Percentiles rank a stretch among this genome's conserved stretches.
Evolutionary conservation across 2,329 filamentous ascomycete species (phyloP).

Genomic region (Phialocephala subalpina): DNA sequence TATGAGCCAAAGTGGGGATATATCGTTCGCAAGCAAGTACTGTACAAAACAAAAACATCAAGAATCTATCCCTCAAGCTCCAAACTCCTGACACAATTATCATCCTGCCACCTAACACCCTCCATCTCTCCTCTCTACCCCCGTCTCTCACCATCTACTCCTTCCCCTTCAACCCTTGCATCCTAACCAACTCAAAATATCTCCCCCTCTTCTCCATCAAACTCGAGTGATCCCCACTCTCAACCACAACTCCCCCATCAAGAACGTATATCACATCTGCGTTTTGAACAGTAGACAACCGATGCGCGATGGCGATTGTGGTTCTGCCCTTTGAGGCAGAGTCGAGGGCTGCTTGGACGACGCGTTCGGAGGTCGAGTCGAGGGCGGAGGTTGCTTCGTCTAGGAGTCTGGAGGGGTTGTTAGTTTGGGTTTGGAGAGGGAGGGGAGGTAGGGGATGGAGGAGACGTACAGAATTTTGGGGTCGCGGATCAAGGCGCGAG

Average conservation of each 20-base stretch:
- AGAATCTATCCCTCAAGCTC: no score
- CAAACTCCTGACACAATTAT: no score
- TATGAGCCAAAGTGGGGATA: not conserved
- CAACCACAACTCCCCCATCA: constrained; percentile 83
- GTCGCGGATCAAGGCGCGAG: constrained; percentile 84
- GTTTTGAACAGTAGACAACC: constrained; percentile 78
- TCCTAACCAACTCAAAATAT: constrained; percentile 21
- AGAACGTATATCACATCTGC: constrained; percentile 71
- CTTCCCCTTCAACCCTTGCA: constrained; percentile 10
- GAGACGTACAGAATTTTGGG: constrained; percentile 72
- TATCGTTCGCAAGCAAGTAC: not conserved
- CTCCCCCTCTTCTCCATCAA: constrained; percentile 21
- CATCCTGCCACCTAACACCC: no score
- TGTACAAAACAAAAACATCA: not conserved
- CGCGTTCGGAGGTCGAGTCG: constrained; percentile 77
- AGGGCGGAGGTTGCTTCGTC: constrained; percentile 84
- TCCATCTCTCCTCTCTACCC: no score
- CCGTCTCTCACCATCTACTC: not conserved
- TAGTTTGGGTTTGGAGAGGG: not conserved
- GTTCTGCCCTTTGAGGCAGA: constrained; percentile 56
- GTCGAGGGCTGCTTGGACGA: constrained; percentile 75
- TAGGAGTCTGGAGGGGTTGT: constrained; percentile 56
- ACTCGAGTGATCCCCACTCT: constrained; percentile 74
- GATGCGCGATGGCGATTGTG: constrained; percentile 79
- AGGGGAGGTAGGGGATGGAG: not conserved